phyloP scores from a whole-genome alignment of 495 filamentous ascomycete genomes.

The Bacidia rubella region DNA sequence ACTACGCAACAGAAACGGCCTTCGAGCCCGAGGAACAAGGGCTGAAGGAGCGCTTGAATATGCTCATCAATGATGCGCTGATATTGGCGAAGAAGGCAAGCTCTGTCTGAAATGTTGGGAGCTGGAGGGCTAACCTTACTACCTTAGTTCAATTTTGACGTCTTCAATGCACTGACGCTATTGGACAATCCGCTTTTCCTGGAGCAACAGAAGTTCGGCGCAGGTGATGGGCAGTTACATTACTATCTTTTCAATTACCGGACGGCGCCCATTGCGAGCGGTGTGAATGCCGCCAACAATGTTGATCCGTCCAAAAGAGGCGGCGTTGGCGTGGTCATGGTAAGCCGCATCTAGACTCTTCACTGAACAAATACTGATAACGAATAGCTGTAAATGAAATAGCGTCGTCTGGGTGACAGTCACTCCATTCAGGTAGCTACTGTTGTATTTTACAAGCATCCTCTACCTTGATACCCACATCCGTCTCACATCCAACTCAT shows the following conservation, averaged over 20 bases:
- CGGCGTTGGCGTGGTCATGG: constrained; percentile 80
- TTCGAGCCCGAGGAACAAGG: constrained; percentile 44
- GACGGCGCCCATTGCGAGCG: constrained; percentile 64
- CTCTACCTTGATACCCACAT: too few species aligned
- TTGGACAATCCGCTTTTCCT: constrained; percentile 91
- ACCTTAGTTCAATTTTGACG: constrained; percentile 63
- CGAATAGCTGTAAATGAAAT: not conserved
- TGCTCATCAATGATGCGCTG: constrained; percentile 69
- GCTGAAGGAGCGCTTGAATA: constrained; percentile 58
- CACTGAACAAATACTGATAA: not conserved
- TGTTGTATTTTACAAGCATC: too few species aligned
- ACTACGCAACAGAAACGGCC: constrained; percentile 80
- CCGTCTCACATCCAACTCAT: too few species aligned
- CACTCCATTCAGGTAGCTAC: not conserved
- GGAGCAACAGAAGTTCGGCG: constrained; percentile 80
- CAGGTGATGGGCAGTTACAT: constrained; percentile 85
- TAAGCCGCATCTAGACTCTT: constrained; percentile 28
- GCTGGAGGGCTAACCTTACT: not conserved
- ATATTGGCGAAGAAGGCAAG: constrained; percentile 68
- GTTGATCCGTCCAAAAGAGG: constrained; percentile 63
- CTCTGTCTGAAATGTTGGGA: not conserved
- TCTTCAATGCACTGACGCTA: constrained; percentile 89
- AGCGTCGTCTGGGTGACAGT: not conserved
- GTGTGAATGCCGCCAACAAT: constrained; percentile 63
- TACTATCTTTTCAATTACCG: constrained; percentile 97